Base-by-base conservation (phyloP, 2,329 filamentous ascomycete genomes). In the Arachnomyces sp. region DNA sequence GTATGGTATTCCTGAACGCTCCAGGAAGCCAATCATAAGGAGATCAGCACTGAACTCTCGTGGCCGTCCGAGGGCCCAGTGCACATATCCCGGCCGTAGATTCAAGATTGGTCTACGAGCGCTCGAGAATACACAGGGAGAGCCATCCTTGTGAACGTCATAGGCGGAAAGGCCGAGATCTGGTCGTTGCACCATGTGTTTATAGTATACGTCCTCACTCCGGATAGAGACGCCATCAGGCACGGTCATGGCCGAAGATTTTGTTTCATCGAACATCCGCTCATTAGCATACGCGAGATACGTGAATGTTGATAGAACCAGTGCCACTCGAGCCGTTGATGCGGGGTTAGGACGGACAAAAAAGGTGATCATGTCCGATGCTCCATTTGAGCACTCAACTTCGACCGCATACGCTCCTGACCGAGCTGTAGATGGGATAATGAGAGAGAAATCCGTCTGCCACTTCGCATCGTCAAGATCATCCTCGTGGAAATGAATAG, bases 221-320 rank as follows among this genome's bases (percentile, higher is more conserved):
- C 20, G 5, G 20, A 25, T 25, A 25, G 20, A 25, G 20, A 25
- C 20, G 50, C 47, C 55, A 18, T 46, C 51, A 3, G 44, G 46
- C 47, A 44, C 53, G 16, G 39, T 49, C 45, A 48, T 55, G 37
- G 30, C 40, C 8, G 43, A 56, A 14, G 50, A 50, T 34, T 49
- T 49, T 12, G 42, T 52, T 31, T 48, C 47, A 29, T 65, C 62
- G 14, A 53, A 58, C 46, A 65, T 58, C 20, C 52, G 54, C 42
- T 65, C 61, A 41, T 65, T 64, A 12, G 61, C 61, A 42, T 65
- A 65, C 0, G 61, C 61, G 2, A 60, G 52, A 31, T 63, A 64
- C 1, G 59, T 64, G 42, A 64, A 59, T 1, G 61, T 64, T 7
- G 58, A 52, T 15, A 64, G 40, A 25, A 65, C 48, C 6, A 62